phyloP scores from a whole-genome alignment of 1,139 yeast genomes.

The Blastobotrys persicus region DNA sequence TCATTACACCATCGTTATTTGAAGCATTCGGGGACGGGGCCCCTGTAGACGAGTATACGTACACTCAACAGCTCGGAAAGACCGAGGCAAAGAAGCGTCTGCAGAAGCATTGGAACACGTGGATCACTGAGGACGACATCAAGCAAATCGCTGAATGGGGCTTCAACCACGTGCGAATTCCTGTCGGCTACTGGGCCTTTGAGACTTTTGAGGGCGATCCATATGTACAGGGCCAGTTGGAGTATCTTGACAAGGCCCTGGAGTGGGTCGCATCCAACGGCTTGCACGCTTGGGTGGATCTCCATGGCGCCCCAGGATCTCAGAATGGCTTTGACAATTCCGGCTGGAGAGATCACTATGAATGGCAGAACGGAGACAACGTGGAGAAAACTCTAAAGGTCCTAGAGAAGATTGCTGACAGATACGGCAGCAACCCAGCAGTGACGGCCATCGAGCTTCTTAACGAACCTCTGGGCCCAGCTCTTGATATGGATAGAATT shows the following conservation, averaged over 20 bases:
- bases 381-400: slow-evolving; percentile 53
- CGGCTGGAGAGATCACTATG: slow-evolving; percentile 67
- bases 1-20: slow-evolving; percentile 80
- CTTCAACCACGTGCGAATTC: slow-evolving; percentile 82
- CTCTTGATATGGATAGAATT: slow-evolving; percentile 56
- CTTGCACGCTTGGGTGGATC: slow-evolving; percentile 82
- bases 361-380: slow-evolving; percentile 52
- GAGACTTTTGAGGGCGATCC: slow-evolving; percentile 65
- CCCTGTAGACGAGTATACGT: slow-evolving; percentile 87
- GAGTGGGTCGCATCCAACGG: slow-evolving; percentile 65
- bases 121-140: slow-evolving; percentile 76
- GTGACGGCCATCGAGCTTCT: slow-evolving; percentile 76
- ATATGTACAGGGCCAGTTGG: slow-evolving; percentile 80
- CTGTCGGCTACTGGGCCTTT: slow-evolving; percentile 97
- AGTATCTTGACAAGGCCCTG: slow-evolving; percentile 70
- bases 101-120: slow-evolving; percentile 71
- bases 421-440: slow-evolving; percentile 71
- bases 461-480: slow-evolving; percentile 85
- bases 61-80: slow-evolving; percentile 60
- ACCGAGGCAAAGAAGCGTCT: slow-evolving; percentile 53
- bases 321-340: slow-evolving; percentile 97
- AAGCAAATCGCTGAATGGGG: slow-evolving; percentile 60
- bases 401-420: slow-evolving; percentile 44
- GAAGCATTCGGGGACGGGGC: slow-evolving; percentile 43
- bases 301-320: slow-evolving; percentile 97